Evolutionary conservation across 176 grass and related monocot species (phyloP).

Genomic region (Eragrostis curvula): DNA sequence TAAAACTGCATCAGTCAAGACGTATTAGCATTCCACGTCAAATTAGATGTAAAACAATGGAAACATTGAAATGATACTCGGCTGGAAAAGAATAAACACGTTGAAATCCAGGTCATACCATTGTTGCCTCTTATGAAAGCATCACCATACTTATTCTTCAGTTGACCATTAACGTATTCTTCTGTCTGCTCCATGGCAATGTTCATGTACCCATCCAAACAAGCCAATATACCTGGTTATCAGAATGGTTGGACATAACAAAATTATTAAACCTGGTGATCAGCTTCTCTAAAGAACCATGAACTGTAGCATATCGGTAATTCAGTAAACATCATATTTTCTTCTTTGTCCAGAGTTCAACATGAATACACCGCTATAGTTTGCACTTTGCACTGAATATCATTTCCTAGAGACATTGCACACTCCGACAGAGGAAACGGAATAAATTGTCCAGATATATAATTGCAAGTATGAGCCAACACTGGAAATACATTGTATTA

Average conservation of each 20-base stretch:
- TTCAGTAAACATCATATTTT: conserved; percentile 1
- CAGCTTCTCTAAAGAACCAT: background rate
- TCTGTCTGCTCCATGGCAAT: conserved; percentile 98
- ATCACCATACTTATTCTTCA: conserved; percentile 98
- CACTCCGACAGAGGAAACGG: too few relatives aligned
- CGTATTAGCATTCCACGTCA: conserved; percentile 26
- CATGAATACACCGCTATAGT: background rate
- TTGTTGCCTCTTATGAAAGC: conserved; percentile 99
- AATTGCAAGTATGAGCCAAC: background rate
- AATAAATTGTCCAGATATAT: background rate
- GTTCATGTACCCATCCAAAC: conserved; percentile 97
- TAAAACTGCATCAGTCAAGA: conserved; percentile 61
- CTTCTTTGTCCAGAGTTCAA: background rate
- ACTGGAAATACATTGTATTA: background rate
- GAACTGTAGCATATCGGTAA: background rate
- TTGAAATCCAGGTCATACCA: conserved; percentile 54
- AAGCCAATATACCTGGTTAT: conserved; percentile 80
- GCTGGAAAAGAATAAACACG: background rate
- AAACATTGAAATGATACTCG: background rate
- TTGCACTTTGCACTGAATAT: background rate
- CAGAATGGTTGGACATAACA: conserved; percentile 7
- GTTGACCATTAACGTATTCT: conserved; percentile 92
- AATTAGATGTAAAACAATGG: background rate
- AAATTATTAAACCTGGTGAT: background rate
- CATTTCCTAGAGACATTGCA: too few relatives aligned